A percentile compares a stretch with the other conserved stretches of the same genome.
These are phyloP conservation scores for Umbelopsis sp. DNA, from an alignment of 192 early-diverging fungal species.

Conservation along the genomic window DNA sequence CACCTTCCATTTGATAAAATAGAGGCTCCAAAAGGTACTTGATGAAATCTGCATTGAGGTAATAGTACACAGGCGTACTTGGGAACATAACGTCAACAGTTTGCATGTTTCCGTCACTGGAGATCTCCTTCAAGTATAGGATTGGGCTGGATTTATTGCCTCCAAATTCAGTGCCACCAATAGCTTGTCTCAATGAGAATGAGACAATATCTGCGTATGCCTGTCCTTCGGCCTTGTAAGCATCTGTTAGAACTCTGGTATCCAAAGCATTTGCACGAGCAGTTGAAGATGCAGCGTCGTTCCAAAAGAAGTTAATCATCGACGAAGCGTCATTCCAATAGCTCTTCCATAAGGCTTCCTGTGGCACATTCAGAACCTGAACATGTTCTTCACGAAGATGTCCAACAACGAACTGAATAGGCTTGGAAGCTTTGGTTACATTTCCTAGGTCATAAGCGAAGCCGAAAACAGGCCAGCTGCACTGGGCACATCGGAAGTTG, in stretches of 20 bases:
- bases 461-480: slow-evolving; percentile 8
- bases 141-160: background rate
- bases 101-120: slow-evolving; percentile 16
- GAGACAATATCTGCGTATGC: background rate
- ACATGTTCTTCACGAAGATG: slow-evolving; percentile 2
- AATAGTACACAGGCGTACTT: background rate
- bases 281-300: background rate
- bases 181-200: slow-evolving; percentile 3
- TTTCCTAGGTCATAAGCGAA: slow-evolving; percentile 15
- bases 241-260: background rate
- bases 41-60: slow-evolving; percentile 1
- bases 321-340: slow-evolving; percentile 7
- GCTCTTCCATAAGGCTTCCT: background rate
- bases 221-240: slow-evolving; percentile 6
- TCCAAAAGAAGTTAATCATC: background rate
- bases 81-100: slow-evolving; percentile 17
- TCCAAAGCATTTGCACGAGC: background rate
- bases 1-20: slow-evolving; percentile 3
- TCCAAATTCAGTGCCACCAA: slow-evolving; percentile 8
- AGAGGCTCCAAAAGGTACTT: slow-evolving; percentile 8
- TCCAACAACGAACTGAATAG: slow-evolving; percentile 7
- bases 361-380: background rate
- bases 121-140: slow-evolving; percentile 5
- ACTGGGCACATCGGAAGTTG: background rate
- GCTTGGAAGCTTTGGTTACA: background rate